Evolutionary conservation across 768 basidiomycete species (phyloP), one percentile per base, ranked within the genome.

Genomic region (Trametes cubensis): DNA sequence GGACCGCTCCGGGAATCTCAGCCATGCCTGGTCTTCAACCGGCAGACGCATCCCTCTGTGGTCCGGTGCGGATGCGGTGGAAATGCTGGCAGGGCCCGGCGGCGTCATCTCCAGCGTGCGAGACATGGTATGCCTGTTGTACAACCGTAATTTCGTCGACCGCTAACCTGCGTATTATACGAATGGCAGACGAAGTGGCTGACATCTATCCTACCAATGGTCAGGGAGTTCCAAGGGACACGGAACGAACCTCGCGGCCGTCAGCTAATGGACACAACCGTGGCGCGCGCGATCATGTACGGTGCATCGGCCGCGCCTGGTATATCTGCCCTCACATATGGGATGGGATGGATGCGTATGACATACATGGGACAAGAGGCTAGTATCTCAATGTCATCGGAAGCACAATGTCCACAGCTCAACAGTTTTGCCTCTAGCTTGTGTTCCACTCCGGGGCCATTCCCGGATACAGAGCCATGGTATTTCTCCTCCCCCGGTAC

Each of bases 341-440:
- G 77, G 2, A 64, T 79, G 67, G 81, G 81, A 4, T 82, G 80
- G 80, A 38, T n/a, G 42, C 71, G 77, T 7, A 49, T 18, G 7
- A 75, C 80, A 1, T 79, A 78, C 55, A 70, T 68, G 1, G 81
- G 77, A 0, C 77, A 80, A 55, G 76, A 80, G 26, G 80, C 81
- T 61, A 45, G 71, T 11, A 7, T 11, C 17, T 40, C 28, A 18
- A 34, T 20, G 45, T 28, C 26, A n/a, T n/a, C n/a, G n/a, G n/a
- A n/a, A n/a, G 25, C 8, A 6, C 15, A 14, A 44, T 1, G 2
- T 30, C 42, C 18, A 6, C 42, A 41, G 46, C n/a, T 17, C 10
- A 28, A n/a, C 21, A 17, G 41, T 30, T 3, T 21, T 40, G 10
- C 26, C 11, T 52, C 7, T 17, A 80, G 82, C 34, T 77, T 5